Evolutionary conservation across 176 grass and related monocot species (phyloP).

Genomic region (Bonia amplexicaulis): DNA sequence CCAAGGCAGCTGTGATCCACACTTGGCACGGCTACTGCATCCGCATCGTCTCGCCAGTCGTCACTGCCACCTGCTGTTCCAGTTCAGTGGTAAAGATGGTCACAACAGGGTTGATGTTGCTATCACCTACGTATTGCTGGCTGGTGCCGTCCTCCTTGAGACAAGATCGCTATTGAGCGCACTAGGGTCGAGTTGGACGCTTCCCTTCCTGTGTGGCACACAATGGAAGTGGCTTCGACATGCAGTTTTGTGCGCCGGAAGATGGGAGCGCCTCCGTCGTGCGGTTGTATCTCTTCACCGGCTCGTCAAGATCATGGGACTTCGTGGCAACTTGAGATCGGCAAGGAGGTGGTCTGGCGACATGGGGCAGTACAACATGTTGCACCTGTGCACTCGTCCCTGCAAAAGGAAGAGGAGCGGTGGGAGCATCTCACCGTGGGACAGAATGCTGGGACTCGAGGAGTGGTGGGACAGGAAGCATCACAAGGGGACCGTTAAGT

Average conservation of each 20-base stretch:
- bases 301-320: neutral
- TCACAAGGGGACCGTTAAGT: neutral
- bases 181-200: neutral
- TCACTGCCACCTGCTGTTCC: neutral
- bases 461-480: neutral
- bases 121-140: neutral
- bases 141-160: neutral
- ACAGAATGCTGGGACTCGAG: neutral
- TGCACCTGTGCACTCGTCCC: neutral
- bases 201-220: neutral
- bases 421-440: no score
- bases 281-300: no score
- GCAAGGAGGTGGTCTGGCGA: conserved; percentile 35
- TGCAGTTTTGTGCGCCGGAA: neutral
- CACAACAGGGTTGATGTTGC: neutral
- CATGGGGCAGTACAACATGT: conserved; percentile 47
- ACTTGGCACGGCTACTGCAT: neutral
- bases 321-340: neutral
- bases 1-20: conserved; percentile 30
- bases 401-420: no score
- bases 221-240: neutral
- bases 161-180: neutral
- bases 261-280: neutral
- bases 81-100: neutral
- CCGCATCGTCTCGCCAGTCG: neutral